Base-by-base conservation (phyloP, 2,329 filamentous ascomycete species). In the Emydomyces testavorans region DNA sequence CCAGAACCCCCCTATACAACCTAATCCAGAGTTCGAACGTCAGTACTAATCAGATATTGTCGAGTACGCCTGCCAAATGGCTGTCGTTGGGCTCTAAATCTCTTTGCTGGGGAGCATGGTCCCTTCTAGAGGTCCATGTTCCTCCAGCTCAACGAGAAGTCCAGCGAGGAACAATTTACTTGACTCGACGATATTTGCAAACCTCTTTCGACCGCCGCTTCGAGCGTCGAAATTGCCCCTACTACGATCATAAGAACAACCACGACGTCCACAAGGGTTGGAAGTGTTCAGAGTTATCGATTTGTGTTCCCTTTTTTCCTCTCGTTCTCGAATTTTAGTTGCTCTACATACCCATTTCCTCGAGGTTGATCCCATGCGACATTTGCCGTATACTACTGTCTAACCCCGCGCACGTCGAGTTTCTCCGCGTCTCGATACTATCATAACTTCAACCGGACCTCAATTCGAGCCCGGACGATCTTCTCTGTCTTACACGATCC, bases 21-120 rank as follows among this genome's bases (percentile, higher is more conserved):
- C 38, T 54, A 48, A 44, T 36, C 38, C 46, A 48, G 21, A 41
- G 10, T 29, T 29, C 29, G 37, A 48, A 48, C 46, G 46, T 48
- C 53, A 50, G 36, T 55, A 54, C 48, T 48, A 54, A 48, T 58
- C 43, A 73, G 77, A 79, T 80, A 82, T 81, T 74, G 80, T 84
- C 82, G 80, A 83, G 73, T 74, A 74, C 72, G 68, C 82, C 80
- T 77, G 79, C 78, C 78, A 79, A 75, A 71, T 71, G 80, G 80
- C 82, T 75, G 73, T 83, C 82, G 82, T 80, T 85, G 82, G 83
- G 83, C 85, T 90, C 83, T 93, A 88, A 89, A 86, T 78, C 71
- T 77, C 80, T 82, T 83, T 88, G 79, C 81, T 81, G 80, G 78
- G 72, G 68, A 45, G 49, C 35, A 23, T 32, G 48, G 42, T 29